Evolutionary conservation across 2,329 filamentous ascomycete genomes (phyloP).

Genomic region (Trichoderma koningii): DNA sequence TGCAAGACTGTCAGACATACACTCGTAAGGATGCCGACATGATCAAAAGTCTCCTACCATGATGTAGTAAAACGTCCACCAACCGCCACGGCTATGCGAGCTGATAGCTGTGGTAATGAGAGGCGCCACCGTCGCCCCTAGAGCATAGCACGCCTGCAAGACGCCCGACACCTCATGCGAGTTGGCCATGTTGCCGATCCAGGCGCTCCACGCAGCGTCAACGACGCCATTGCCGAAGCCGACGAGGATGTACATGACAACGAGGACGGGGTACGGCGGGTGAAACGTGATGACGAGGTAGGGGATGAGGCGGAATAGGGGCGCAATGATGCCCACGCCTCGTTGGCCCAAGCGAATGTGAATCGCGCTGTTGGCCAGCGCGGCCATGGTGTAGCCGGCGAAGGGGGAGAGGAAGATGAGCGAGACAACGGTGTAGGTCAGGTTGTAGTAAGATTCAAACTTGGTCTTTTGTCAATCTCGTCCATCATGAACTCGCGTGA

Average conservation of each 20-base stretch:
- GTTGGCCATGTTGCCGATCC: conserved; percentile 55
- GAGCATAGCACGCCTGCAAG: conserved; percentile 68
- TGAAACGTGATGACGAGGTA: conserved; percentile 65
- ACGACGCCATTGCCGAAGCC: conserved; percentile 71
- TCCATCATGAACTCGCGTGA: not conserved
- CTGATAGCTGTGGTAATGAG: conserved; percentile 72
- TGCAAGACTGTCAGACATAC: conserved; percentile 45
- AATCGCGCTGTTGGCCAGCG: conserved; percentile 43
- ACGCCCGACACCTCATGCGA: conserved; percentile 71
- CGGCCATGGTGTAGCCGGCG: conserved; percentile 47
- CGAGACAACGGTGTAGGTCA: conserved; percentile 48
- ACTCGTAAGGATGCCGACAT: no score
- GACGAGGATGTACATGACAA: conserved; percentile 65
- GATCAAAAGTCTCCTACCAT: conserved; percentile 52
- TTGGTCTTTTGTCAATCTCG: conserved; percentile 7
- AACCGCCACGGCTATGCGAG: conserved; percentile 59
- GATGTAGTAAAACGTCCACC: conserved; percentile 75
- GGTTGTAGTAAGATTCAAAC: conserved; percentile 41
- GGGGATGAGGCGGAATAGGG: conserved; percentile 61
- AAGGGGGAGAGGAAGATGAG: conserved; percentile 48
- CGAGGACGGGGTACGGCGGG: conserved; percentile 67
- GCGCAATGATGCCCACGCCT: conserved; percentile 64
- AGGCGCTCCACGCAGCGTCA: conserved; percentile 59
- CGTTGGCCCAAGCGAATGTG: conserved; percentile 46
- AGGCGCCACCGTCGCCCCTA: conserved; percentile 69